Evolutionary conservation across 495 filamentous ascomycete species (phyloP), one percentile per base, ranked within the genome.

Genomic region (Penicillium malachiteum): DNA sequence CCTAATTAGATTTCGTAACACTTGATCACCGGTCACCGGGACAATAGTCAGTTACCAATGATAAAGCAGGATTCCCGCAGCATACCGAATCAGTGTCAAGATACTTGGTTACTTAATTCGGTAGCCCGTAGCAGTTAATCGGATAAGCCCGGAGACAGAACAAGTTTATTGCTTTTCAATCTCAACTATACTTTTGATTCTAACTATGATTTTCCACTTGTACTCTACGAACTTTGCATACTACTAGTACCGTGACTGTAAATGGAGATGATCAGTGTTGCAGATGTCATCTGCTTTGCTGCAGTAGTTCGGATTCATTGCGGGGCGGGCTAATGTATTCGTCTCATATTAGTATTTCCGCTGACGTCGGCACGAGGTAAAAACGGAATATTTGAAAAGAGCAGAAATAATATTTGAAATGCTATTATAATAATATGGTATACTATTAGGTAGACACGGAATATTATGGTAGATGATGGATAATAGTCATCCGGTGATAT

Each of bases 11-110:
- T 14, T 37, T 49, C 31, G 34, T 49, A 37, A 16, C 31, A n/a
- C 14, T 30, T 16, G 31, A 49, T 6, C 47, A 37, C 32, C 45
- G 48, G 48, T 50, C 48, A 50, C 35, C 48, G 21, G 48, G 48
- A 38, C 48, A 30, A 33, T 33, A 21, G 35, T 14, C 12, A 50
- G 8, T 26, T 41, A 39, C 48, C 48, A 50, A 50, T 50, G 40
- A 50, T 18, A 50, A 17, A 17, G 1, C 5, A 1, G 48, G 2
- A 50, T 39, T 17, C 37, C 11, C 37, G 48, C 48, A 41, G 21
- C 21, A 26, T 26, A 26, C 21, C 21, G 21, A 26, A 26, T 26
- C 21, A 26, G 21, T 26, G 21, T 2, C 21, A 26, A 4, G 21
- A 26, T 26, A 26, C 21, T 26, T 26, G 21, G 21, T 26, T 26